These are phyloP conservation scores for Dictyostelium capitatum DNA, from an alignment of 78 protist species.

Conservation along the genomic window DNA sequence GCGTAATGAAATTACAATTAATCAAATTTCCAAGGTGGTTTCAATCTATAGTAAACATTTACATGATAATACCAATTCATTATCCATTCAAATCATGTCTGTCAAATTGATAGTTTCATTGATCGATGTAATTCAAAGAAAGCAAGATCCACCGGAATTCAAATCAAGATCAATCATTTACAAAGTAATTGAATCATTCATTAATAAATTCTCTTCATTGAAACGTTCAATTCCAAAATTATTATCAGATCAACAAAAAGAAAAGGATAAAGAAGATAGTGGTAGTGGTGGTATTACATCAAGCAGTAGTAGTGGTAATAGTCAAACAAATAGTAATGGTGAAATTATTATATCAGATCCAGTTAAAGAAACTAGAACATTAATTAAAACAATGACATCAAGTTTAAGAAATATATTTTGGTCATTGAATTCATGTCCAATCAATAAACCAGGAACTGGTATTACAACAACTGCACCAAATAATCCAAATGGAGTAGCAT, in stretches of 20 bases:
- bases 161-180: conserved; percentile 80
- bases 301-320: neutral
- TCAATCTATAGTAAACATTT: conserved; percentile 89
- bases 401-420: conserved; percentile 93
- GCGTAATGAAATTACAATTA: conserved; percentile 70
- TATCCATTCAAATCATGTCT: conserved; percentile 91
- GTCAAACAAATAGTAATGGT: conserved; percentile 16
- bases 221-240: conserved; percentile 78
- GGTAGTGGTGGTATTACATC: no score
- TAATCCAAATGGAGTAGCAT: no score
- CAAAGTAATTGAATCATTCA: conserved; percentile 85
- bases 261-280: neutral
- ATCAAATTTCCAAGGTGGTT: conserved; percentile 86
- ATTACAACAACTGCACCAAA: neutral
- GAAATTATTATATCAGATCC: conserved; percentile 19
- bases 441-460: neutral
- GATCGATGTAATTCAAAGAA: conserved; percentile 88
- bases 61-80: conserved; percentile 91
- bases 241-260: conserved; percentile 14
- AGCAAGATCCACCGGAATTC: conserved; percentile 32
- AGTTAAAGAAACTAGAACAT: conserved; percentile 65
- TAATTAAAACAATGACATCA: conserved; percentile 87
- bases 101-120: conserved; percentile 92
- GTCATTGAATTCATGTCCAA: conserved; percentile 52
- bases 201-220: conserved; percentile 88